A percentile compares a stretch with the other conserved stretches of the same genome.
These are phyloP conservation scores for Phytophthora colocasiae DNA, from an alignment of 352 stramenopile species.

Conservation along the genomic window DNA sequence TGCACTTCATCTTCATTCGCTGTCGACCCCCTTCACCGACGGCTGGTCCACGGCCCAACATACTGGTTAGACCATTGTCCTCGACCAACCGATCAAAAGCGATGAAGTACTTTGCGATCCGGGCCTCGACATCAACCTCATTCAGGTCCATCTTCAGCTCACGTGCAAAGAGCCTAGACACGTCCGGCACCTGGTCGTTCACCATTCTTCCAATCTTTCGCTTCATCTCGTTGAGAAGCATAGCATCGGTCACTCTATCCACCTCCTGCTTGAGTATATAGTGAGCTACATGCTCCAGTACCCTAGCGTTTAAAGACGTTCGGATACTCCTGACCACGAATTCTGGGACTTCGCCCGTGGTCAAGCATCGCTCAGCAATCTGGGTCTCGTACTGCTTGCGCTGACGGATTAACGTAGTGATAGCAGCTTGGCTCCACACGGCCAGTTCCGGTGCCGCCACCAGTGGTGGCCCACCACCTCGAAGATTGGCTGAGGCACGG, in stretches of 20 bases:
- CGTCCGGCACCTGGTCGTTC: constrained; percentile 6
- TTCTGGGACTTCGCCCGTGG: constrained; percentile 1
- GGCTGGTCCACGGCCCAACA: constrained; percentile 3
- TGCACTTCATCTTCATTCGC: constrained; percentile 27
- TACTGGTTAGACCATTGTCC: constrained; percentile 5
- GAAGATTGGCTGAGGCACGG: not conserved
- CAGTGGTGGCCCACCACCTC: no score
- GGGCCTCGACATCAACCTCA: constrained; percentile 21
- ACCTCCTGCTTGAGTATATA: constrained; percentile 28
- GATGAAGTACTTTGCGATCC: constrained; percentile 26
- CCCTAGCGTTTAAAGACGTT: not conserved
- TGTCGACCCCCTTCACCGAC: not conserved
- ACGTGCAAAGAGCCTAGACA: not conserved
- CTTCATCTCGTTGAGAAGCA: constrained; percentile 17
- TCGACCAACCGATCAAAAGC: constrained; percentile 25
- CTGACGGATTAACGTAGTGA: not conserved
- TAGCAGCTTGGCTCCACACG: not conserved
- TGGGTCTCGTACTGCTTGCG: not conserved
- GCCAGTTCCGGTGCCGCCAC: not conserved
- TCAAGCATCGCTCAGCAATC: not conserved
- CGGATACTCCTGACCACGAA: not conserved
- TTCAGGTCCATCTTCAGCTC: constrained; percentile 19
- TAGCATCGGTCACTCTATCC: constrained; percentile 17
- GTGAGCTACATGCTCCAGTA: constrained; percentile 9
- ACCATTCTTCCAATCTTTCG: constrained; percentile 10